Evolutionary conservation across 495 filamentous ascomycete genomes (phyloP).

Genomic region (Penicillium egyptiacum): DNA sequence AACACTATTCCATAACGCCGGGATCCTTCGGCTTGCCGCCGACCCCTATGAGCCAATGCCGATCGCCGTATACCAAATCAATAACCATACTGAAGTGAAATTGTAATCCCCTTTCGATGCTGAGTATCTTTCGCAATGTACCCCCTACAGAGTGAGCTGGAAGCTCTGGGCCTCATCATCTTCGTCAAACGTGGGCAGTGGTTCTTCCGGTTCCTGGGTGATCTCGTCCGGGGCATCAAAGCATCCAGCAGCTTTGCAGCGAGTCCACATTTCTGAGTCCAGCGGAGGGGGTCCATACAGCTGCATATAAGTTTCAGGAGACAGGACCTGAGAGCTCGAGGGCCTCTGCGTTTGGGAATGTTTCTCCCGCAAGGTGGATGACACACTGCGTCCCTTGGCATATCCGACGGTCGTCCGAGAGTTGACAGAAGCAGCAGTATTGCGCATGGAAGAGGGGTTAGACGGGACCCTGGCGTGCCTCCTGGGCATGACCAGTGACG

Average conservation of each 20-base stretch:
- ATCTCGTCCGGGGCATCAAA: conserved; percentile 36
- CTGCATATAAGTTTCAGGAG: conserved; percentile 46
- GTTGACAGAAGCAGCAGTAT: conserved; percentile 60
- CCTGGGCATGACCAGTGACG: conserved; percentile 40
- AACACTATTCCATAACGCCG: conserved; percentile 22
- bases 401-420: conserved; percentile 81
- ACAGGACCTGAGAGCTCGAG: conserved; percentile 30
- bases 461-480: conserved; percentile 40
- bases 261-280: conserved; percentile 45
- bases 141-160: conserved; percentile 44
- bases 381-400: conserved; percentile 68
- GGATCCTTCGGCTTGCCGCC: conserved; percentile 15
- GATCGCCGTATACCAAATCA: conserved; percentile 9
- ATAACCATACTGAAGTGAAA: conserved; percentile 16
- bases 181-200: conserved; percentile 38
- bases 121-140: not conserved
- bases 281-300: conserved; percentile 43
- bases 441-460: conserved; percentile 55
- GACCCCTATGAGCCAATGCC: conserved; percentile 2
- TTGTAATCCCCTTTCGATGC: not conserved
- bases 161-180: conserved; percentile 46
- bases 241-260: conserved; percentile 39
- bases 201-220: conserved; percentile 26
- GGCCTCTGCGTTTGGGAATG: conserved; percentile 17
- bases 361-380: conserved; percentile 45